These are phyloP conservation scores for Aspergillus ellipticus DNA, from an alignment of 495 filamentous ascomycete genomes.

Conservation along the genomic window DNA sequence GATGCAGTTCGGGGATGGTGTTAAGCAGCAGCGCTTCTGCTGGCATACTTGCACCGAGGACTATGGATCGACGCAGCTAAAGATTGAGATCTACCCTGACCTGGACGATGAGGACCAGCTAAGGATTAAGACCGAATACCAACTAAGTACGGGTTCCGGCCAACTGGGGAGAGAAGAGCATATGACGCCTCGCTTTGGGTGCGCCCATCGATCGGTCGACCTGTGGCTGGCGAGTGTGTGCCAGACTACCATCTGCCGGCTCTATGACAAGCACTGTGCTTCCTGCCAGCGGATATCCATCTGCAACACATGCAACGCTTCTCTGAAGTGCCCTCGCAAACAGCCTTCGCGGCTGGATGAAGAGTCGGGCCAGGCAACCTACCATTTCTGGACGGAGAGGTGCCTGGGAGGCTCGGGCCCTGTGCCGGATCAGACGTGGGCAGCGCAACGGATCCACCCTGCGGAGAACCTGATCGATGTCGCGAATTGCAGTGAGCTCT, in stretches of 20 bases:
- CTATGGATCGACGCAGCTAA: constrained; percentile 38
- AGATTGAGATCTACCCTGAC: constrained; percentile 37
- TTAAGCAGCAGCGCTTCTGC: constrained; percentile 34
- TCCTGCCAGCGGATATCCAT: constrained; percentile 40
- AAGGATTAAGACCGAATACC: constrained; percentile 40
- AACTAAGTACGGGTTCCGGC: constrained; percentile 33
- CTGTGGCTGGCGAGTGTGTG: constrained; percentile 44
- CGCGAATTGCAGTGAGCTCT: constrained; percentile 44
- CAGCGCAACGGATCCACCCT: constrained; percentile 40
- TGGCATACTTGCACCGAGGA: constrained; percentile 46
- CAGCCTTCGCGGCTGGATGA: constrained; percentile 27
- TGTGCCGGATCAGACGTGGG: constrained; percentile 30
- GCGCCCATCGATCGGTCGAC: constrained; percentile 45
- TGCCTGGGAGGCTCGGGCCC: constrained; percentile 31
- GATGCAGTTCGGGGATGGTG: constrained; percentile 28
- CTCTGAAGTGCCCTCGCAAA: constrained; percentile 37
- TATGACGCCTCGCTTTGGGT: constrained; percentile 46
- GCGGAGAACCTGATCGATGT: constrained; percentile 31
- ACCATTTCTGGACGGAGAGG: constrained; percentile 40
- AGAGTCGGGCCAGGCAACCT: constrained; percentile 26
- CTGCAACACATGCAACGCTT: constrained; percentile 38
- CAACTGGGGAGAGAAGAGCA: constrained; percentile 42
- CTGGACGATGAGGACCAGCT: constrained; percentile 33
- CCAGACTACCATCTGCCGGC: constrained; percentile 39
- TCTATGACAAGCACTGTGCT: constrained; percentile 35